These are phyloP conservation scores for Kandelia obovata DNA, from an alignment of 345 rosid species.

Conservation along the genomic window DNA sequence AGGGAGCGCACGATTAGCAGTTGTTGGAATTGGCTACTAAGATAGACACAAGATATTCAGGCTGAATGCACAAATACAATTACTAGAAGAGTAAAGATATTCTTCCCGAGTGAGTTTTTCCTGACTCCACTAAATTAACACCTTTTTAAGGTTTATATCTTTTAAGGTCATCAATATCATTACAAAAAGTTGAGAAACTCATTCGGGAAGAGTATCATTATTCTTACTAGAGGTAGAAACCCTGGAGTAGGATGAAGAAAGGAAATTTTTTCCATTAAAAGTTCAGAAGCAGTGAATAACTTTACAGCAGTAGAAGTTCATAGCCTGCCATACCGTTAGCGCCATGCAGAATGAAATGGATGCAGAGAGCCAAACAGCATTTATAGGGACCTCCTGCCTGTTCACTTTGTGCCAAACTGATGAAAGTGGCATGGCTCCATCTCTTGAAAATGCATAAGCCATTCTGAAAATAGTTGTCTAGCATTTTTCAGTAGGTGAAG, in stretches of 20 bases:
- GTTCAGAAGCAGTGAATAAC: too few species aligned
- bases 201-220: too few species aligned
- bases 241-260: conserved; percentile 60
- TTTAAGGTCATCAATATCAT: too few species aligned
- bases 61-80: not conserved
- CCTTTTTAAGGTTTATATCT: too few species aligned
- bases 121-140: too few species aligned
- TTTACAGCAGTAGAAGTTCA: too few species aligned
- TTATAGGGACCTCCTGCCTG: conserved; percentile 73
- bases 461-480: conserved; percentile 46
- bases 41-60: not conserved
- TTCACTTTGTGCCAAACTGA: conserved; percentile 87
- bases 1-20: not conserved
- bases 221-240: too few species aligned
- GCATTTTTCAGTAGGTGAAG: conserved; percentile 1
- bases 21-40: not conserved
- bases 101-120: too few species aligned
- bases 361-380: conserved; percentile 87
- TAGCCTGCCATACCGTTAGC: conserved; percentile 51
- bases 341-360: conserved; percentile 88
- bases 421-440: conserved; percentile 91
- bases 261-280: conserved; percentile 9
- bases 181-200: too few species aligned
- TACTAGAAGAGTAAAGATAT: too few species aligned
- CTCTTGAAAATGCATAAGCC: conserved; percentile 99